Evolutionary conservation across 2,329 filamentous ascomycete species (phyloP).

Genomic region (Epichloe sibirici): DNA sequence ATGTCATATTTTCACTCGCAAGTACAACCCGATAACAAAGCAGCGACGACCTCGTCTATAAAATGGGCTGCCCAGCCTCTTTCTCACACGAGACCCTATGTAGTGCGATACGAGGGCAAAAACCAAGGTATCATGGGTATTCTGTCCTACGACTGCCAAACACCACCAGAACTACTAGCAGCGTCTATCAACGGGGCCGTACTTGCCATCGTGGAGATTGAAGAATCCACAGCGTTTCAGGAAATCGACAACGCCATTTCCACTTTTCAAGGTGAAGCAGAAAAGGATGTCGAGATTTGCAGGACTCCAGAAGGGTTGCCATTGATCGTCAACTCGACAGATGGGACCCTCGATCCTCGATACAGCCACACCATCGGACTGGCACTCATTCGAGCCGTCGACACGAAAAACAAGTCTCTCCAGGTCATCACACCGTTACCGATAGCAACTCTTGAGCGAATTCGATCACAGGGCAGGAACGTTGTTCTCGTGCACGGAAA

Average conservation of each 20-base stretch:
- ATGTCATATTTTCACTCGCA: conserved; percentile 62
- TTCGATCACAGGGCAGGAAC: conserved; percentile 29
- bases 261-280: neutral
- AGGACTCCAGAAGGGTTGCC: conserved; percentile 42
- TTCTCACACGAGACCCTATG: conserved; percentile 44
- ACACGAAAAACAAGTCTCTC: conserved; percentile 38
- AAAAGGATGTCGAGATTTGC: conserved; percentile 4
- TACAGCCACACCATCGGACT: conserved; percentile 50
- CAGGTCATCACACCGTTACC: conserved; percentile 54
- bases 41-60: conserved; percentile 5
- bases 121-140: conserved; percentile 49
- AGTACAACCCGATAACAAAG: neutral
- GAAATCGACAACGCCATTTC: conserved; percentile 10
- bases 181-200: conserved; percentile 61
- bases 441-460: conserved; percentile 24
- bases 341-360: conserved; percentile 45
- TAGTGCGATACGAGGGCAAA: conserved; percentile 44
- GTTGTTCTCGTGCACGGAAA: conserved; percentile 56
- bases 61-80: conserved; percentile 45
- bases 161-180: conserved; percentile 42
- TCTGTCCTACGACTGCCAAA: conserved; percentile 54
- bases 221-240: conserved; percentile 38
- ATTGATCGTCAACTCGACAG: conserved; percentile 42
- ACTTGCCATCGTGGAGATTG: conserved; percentile 52
- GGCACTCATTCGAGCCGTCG: conserved; percentile 59